Conservation (phyloP, 768 basidiomycete genomes). For the Mycena galopus region DNA sequence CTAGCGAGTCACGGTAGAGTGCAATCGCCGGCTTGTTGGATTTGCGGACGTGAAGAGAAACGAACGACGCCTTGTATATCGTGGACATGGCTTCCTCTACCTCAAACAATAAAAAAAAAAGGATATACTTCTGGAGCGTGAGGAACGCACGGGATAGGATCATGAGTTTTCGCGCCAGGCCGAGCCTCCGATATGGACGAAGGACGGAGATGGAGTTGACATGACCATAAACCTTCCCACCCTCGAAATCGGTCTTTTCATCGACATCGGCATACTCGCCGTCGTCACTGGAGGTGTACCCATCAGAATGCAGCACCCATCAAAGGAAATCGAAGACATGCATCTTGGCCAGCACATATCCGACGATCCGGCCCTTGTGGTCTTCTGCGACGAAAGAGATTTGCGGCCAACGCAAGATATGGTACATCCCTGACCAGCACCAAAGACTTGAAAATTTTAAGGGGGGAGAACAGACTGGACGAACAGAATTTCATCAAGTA, state of each 20-base stretch:
- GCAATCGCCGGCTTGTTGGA: conserved; percentile 94
- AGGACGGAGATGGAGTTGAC: conserved; percentile 98
- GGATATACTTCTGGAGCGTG: conserved; percentile 3
- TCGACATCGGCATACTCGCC: conserved; percentile 65
- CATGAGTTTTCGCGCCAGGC: conserved; percentile 96
- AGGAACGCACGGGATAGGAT: conserved; percentile 83
- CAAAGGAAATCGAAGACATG: conserved; percentile 50
- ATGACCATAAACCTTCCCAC: conserved; percentile 81
- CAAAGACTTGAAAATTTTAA: background rate
- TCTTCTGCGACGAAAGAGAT: conserved; percentile 95
- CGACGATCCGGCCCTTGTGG: conserved; percentile 88
- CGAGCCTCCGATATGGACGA: conserved; percentile 89
- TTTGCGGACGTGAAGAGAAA: conserved; percentile 92
- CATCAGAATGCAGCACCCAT: background rate
- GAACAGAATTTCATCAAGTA: conserved; percentile 86
- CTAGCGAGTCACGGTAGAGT: conserved; percentile 90
- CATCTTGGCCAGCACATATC: conserved; percentile 98
- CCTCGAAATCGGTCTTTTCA: background rate
- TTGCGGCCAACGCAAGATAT: conserved; percentile 92
- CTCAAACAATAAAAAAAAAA: background rate
- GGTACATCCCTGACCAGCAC: conserved; percentile 79
- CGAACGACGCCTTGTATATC: conserved; percentile 86
- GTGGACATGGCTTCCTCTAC: conserved; percentile 92
- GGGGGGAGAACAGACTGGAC: conserved; percentile 36
- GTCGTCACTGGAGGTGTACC: conserved; percentile 46